Conservation (phyloP, 805 yeast genomes). For the Yamadazyma kitorensis region DNA sequence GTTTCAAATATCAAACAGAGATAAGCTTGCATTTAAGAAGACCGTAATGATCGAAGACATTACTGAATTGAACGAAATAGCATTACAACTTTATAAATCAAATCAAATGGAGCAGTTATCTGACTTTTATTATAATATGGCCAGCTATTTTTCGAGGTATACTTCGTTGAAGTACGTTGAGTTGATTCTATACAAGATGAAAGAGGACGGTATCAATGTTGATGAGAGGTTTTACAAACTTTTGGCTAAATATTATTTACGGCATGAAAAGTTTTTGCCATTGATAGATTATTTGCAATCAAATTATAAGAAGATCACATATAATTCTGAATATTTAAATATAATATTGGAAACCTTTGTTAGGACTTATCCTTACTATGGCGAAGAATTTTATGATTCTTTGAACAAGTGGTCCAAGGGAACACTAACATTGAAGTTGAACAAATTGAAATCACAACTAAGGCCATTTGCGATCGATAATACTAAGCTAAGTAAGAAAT, state of each 20-base stretch:
- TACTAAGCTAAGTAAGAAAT: neutral
- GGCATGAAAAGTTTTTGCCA: conserved; percentile 26
- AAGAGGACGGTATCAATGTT: conserved; percentile 19
- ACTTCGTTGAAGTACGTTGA: conserved; percentile 28
- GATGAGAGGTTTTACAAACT: conserved; percentile 19
- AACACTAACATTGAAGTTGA: neutral
- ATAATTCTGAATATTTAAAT: conserved; percentile 21
- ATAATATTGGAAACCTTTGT: conserved; percentile 28
- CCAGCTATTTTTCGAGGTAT: conserved; percentile 27
- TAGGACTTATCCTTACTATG: conserved; percentile 30
- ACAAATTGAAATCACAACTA: conserved; percentile 4
- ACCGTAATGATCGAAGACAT: conserved; percentile 23
- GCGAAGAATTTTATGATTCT: conserved; percentile 16
- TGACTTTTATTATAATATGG: conserved; percentile 26
- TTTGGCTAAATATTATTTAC: conserved; percentile 24
- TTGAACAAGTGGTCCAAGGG: conserved; percentile 1
- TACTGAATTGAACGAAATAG: conserved; percentile 15
- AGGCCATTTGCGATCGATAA: conserved; percentile 6
- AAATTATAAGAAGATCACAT: conserved; percentile 10
- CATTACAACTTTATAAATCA: neutral
- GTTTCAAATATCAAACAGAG: conserved; percentile 23
- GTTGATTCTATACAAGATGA: conserved; percentile 23
- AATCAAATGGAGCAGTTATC: conserved; percentile 5
- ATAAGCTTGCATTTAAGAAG: conserved; percentile 24
- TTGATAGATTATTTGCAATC: conserved; percentile 23